Percentiles rank a stretch among this genome's conserved stretches.
phyloP scores from a whole-genome alignment of 257 asterid species.

The Primulina eburnea region DNA sequence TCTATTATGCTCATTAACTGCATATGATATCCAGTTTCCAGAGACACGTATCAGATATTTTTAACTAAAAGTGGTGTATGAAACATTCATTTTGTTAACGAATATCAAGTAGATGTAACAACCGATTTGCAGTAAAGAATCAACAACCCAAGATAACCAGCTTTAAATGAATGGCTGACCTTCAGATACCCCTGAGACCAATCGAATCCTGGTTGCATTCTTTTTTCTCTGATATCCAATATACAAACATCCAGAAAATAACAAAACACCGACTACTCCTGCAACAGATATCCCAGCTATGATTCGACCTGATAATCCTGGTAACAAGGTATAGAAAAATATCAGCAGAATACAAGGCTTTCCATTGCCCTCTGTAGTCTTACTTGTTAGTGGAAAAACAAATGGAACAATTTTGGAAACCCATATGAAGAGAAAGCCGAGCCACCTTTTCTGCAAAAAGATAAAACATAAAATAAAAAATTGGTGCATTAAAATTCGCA shows the following conservation, averaged over 20 bases:
- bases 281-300: slow-evolving; percentile 73
- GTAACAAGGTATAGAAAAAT: slow-evolving; percentile 20
- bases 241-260: slow-evolving; percentile 51
- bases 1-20: too few relatives aligned
- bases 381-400: slow-evolving; percentile 26
- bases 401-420: slow-evolving; percentile 27
- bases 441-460: slow-evolving; percentile 72
- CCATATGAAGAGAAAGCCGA: slow-evolving; percentile 36
- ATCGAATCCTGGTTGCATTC: slow-evolving; percentile 32
- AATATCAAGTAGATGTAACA: slow-evolving; percentile 8
- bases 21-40: too few relatives aligned
- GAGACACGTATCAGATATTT: too few relatives aligned
- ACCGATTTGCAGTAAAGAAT: slow-evolving; percentile 19
- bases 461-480: not conserved
- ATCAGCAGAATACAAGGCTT: slow-evolving; percentile 27
- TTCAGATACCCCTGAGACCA: slow-evolving; percentile 43
- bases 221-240: slow-evolving; percentile 47
- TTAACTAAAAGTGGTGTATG: not conserved
- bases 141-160: slow-evolving; percentile 28
- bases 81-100: slow-evolving; percentile 6
- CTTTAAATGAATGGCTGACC: slow-evolving; percentile 37
- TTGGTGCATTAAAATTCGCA: slow-evolving; percentile 9
- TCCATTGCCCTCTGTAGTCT: slow-evolving; percentile 15
- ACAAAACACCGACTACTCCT: slow-evolving; percentile 39
- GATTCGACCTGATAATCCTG: slow-evolving; percentile 75